Percentiles rank a stretch among this genome's conserved stretches.
Conservation (phyloP, 2,329 filamentous ascomycete genomes). For the Aureobasidium zeae region DNA sequence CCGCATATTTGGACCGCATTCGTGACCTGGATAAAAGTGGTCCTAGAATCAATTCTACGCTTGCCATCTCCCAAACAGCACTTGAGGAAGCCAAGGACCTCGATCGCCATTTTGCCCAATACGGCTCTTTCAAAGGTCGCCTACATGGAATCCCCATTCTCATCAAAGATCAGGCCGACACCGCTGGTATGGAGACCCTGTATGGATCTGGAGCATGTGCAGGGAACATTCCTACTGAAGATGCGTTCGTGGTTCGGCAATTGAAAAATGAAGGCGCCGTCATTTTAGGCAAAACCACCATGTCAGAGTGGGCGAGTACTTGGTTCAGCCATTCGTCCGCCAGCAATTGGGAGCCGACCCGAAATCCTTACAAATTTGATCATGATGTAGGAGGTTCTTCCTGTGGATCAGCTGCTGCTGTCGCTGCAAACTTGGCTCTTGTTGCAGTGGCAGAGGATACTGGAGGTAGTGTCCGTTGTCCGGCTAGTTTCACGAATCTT, state of each 20-base stretch:
- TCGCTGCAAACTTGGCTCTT: constrained; percentile 13
- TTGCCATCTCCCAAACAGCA: constrained; percentile 7
- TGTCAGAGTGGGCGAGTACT: constrained; percentile 13
- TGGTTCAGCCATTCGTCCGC: constrained; percentile 9
- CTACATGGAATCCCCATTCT: constrained; percentile 14
- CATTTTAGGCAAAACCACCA: constrained; percentile 15
- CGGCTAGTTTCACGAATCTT: constrained; percentile 8
- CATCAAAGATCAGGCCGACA: constrained; percentile 16
- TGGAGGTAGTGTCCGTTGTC: constrained; percentile 3
- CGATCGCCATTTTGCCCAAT: background rate
- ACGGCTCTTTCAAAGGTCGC: background rate
- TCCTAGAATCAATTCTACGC: constrained; percentile 4
- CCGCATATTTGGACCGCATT: constrained; percentile 5
- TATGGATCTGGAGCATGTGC: constrained; percentile 6
- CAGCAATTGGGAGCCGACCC: background rate
- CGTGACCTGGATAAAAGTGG: constrained; percentile 5
- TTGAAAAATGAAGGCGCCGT: constrained; percentile 9
- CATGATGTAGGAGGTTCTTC: constrained; percentile 4
- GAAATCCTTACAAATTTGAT: constrained; percentile 6
- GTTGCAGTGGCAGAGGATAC: constrained; percentile 14
- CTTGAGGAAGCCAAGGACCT: constrained; percentile 2
- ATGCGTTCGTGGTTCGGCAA: constrained; percentile 4
- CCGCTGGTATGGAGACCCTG: constrained; percentile 8
- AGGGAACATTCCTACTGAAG: constrained; percentile 4
- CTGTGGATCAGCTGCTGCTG: constrained; percentile 3